Base-by-base conservation (phyloP, 2,329 filamentous ascomycete species). In the Pezicula neosporulosa region DNA sequence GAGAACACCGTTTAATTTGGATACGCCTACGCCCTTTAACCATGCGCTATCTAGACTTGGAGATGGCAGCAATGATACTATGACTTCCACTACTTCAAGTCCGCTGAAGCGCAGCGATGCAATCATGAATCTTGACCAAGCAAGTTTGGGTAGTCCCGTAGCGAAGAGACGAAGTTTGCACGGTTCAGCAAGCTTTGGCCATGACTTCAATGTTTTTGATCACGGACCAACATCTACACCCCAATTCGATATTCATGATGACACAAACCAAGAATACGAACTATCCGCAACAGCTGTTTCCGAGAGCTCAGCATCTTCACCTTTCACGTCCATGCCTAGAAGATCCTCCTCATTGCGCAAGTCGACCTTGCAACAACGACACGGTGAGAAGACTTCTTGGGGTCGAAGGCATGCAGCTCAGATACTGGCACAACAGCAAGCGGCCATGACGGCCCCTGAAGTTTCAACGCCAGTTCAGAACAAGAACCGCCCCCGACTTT, bases 91-190 rank as follows among this genome's bases (percentile, higher is more conserved):
- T 18, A 83, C 84, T 54, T 85, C 87, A 6, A 96, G 93, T 66
- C 92, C 93, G 5, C 74, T 97, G 60, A 97, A 97, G 77, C 85
- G 94, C 61, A 93, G 87, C 65, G 93, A 97, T 72, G 87, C 89
- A 41, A 86, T 87, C 47, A 93, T 96, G 88, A 90, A 90, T 63
- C 73, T 95, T 45, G 92, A 96, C 63, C 87, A 89, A 57, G 78
- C 84, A 27, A 86, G 80, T 61, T 77, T 88, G 50, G 89, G 89
- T 60, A 97, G 89, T 64, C 93, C 94, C 0, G 89, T 93, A 53
- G 89, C 92, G 44, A 97, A 97, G 75, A 82, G 94, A 58, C 84
- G 94, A 63, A 97, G 92, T 70, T 72, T 96, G 60, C 90, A 96
- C 67, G 87, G 87, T 46, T 80, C 85, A 41, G 77, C 85, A n/a